Evolutionary conservation across 2,329 filamentous ascomycete species (phyloP), one percentile per base, ranked within the genome.

Genomic region (Pseudogymnoascus sp.): DNA sequence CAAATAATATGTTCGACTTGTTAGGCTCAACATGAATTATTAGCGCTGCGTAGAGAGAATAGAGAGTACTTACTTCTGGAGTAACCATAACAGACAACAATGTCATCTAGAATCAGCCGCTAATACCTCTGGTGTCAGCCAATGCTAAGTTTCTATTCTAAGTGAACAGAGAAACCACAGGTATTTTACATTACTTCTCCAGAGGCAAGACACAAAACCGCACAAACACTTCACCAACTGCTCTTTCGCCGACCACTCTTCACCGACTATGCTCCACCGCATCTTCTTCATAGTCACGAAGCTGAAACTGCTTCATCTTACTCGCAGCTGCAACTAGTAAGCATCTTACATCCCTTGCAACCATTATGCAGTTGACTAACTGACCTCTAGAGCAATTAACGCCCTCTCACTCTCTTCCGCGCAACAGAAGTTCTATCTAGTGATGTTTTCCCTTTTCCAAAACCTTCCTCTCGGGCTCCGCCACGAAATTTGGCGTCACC

Each of bases 1-100:
- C 49, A 55, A 55, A 55, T 55, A 55, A 55, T 35, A 55, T 55
- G 49, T 55, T 55, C 16, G 49, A 55, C 29, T 55, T 55, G 49
- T 12, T 55, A 8, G 49, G 16, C 29, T 55, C 49, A 12, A 33
- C 49, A 33, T 55, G 23, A 55, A 33, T 19, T 14, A 55, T 19
- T 10, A 55, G n/a, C 29, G 16, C 49, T 2, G 10, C 10, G 6
- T 55, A 12, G 16, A 55, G 12, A 6, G 23, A n/a, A 26, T 55
- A 7, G 16, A 55, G 12, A 6, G 23, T 26, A 26, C 21, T 26
- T 12, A 5, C 11, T 43, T 14, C 19, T 12, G 2, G 11, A 43
- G 19, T 23, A 23, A 23, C 21, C 12, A 43, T 6, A 5, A 10
- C 4, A 23, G 10, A 43, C 10, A 43, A 43, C 11, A 23, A 6